A percentile compares a stretch with the other conserved stretches of the same genome.
Evolutionary conservation across 2,329 filamentous ascomycete genomes (phyloP).

Genomic region (Cladosporium sp.): DNA sequence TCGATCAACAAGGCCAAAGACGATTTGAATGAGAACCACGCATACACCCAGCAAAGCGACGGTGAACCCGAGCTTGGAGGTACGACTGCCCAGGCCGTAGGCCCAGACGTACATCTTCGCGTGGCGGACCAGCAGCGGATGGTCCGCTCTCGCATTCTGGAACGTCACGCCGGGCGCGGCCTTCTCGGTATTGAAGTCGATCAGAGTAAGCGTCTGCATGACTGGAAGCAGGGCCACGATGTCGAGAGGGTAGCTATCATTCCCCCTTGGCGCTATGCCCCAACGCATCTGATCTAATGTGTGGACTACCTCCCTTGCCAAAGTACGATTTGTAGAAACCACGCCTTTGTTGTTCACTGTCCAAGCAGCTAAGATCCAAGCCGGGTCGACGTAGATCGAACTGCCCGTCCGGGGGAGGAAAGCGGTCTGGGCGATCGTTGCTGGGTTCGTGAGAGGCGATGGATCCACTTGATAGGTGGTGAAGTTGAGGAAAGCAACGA

Average conservation of each 20-base stretch:
- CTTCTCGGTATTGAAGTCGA: constrained; percentile 16
- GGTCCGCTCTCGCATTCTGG: not conserved
- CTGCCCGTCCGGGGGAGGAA: constrained; percentile 6
- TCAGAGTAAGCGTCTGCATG: constrained; percentile 17
- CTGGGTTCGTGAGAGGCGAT: constrained; percentile 17
- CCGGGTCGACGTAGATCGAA: constrained; percentile 17
- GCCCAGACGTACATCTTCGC: constrained; percentile 21
- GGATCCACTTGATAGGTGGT: constrained; percentile 23
- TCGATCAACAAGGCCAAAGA: constrained; percentile 16
- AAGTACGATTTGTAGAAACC: constrained; percentile 2
- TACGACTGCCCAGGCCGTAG: constrained; percentile 20
- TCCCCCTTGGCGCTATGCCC: not conserved
- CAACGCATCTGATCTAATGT: not conserved
- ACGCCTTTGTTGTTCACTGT: constrained; percentile 15
- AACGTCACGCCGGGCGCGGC: not conserved
- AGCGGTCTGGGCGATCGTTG: constrained; percentile 15
- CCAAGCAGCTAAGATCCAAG: constrained; percentile 26
- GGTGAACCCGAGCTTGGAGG: constrained; percentile 16
- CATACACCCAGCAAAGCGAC: constrained; percentile 15
- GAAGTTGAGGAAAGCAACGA: constrained; percentile 16
- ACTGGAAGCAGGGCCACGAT: constrained; percentile 5
- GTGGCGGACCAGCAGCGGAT: constrained; percentile 10
- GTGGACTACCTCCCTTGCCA: not conserved
- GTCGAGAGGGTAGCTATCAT: not conserved
- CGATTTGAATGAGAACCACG: constrained; percentile 17